Percentiles rank a stretch among this genome's conserved stretches.
Conservation (phyloP, 2,329 filamentous ascomycete species). For the Calonectria hawksworthii region DNA sequence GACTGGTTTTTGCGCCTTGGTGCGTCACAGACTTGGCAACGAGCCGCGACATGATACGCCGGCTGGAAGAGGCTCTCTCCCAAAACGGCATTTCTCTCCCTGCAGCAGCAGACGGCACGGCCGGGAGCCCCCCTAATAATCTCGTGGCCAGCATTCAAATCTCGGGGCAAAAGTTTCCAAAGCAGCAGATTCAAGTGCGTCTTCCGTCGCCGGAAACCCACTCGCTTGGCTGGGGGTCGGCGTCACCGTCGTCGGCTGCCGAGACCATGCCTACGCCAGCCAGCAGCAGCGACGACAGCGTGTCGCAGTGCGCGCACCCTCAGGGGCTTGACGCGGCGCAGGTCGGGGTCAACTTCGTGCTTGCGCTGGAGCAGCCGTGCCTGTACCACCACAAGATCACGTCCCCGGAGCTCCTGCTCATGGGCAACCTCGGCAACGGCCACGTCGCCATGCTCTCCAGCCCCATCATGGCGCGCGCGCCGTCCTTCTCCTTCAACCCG, state of each 20-base stretch:
- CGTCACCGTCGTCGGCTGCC: background rate
- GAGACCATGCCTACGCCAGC: background rate
- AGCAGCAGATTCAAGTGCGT: background rate
- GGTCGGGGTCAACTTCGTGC: background rate
- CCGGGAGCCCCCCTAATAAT: background rate
- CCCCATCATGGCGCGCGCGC: background rate
- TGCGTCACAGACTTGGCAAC: background rate
- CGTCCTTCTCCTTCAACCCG: background rate
- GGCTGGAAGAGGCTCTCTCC: background rate
- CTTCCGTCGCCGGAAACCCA: background rate
- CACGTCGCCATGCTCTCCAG: background rate
- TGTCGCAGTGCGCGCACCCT: background rate
- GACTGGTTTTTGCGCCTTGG: background rate
- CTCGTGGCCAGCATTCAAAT: background rate
- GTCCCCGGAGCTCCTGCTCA: background rate
- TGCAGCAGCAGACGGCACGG: background rate
- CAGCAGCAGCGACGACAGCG: background rate
- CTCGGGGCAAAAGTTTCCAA: background rate
- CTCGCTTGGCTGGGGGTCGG: background rate
- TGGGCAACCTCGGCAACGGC: background rate
- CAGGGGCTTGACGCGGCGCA: background rate
- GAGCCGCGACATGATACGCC: background rate
- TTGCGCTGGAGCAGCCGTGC: background rate
- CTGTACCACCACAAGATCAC: background rate
- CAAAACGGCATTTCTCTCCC: background rate